Base-by-base conservation (phyloP, 2,329 filamentous ascomycete genomes). In the Xylariaceae sp. region DNA sequence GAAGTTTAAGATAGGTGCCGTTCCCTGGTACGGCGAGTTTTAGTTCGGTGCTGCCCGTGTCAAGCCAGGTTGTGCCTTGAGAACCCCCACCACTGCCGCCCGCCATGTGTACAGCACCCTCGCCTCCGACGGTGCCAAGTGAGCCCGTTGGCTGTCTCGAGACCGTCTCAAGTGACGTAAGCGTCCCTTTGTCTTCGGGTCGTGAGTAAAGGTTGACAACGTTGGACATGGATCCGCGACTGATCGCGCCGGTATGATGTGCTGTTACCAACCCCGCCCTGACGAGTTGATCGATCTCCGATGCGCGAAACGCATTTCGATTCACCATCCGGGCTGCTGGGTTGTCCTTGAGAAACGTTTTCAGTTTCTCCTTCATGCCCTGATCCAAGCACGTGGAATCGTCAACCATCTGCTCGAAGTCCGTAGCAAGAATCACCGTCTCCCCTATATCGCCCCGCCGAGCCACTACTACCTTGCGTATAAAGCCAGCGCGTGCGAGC, bases 111-210 rank as follows among this genome's bases (percentile, higher is more conserved):
- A 90, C 75, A 2, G 84, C 87, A 19, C 83, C 83, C n/a, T 77
- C 74, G 3, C 89, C 89, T 1, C 89, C 89, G 0, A 91, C 84
- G 1, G 89, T 88, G 6, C 79, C 87, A 1, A 89, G 66, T 2
- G 86, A 86, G 14, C 89, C 89, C 0, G 89, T 88, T 4, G 88
- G 84, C 20, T 87, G 86, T 59, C 77, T 80, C 2, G 86, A 84
- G 20, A 89, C 83, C 21, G 78, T 81, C 40, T 86, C 81, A 9
- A 91, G 77, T 2, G 84, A 86, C 20, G 82, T 79, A 40, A 87
- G 74, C 9, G 81, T 83, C 16, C 80, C 79, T 60, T 78, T 77
- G 52, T 82, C 80, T 50, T 83, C 81, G 0, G 82, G 81, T 2
- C 81, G 76, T 10, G 78, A 70, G 46, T 77, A 75, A 10, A 80